Base-by-base conservation (phyloP, 768 basidiomycete genomes). In the Auricularia auricula-judae region DNA sequence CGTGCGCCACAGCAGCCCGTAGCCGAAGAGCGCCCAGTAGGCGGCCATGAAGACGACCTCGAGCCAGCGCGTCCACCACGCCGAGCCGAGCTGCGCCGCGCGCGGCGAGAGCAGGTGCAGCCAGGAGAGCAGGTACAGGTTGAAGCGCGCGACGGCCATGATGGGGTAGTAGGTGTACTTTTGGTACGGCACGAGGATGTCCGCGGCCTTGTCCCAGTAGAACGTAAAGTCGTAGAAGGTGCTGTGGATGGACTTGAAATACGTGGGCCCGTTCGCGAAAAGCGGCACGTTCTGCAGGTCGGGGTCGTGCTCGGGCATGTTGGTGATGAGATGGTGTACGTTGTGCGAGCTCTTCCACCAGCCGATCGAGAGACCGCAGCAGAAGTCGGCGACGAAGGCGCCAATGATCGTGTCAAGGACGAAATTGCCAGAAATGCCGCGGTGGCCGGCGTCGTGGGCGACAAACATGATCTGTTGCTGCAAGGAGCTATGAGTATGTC, bases 371-470 rank as follows among this genome's bases (percentile, higher is more conserved):
- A 99, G 78, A 3, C 97, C 97, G 34, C 97, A 96, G 60, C 94
- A 79, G 71, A 87, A 93, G 73, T 93, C 84, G 0, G 96, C 91
- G 54, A 98, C 77, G 36, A 86, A 72, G 44, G 88, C 94, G 10
- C 85, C 88, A 43, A 95, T 76, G 44, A 93, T 70, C 36, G 93
- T 84, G 74, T 99, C 96, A 53, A 79, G 75, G 18, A 80, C 74
- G 88, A 92, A 96, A 70, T 88, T 77, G 66, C 95, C 93, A 8
- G 93, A 94, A 65, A 98, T 87, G 36, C 93, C 93, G 76, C 89
- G 85, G 76, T 99, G 97, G 2, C 96, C 97, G 10, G 96, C 84
- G 76, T 99, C 97, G 73, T 99, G 97, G 36, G 84, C 94, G 64
- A 82, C 81, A 74, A 99, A 98, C 44, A 90, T 86, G 64, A 98